Evolutionary conservation across 345 rosid genomes (phyloP).

Genomic region (sweet orange (Citrus sinensis)): DNA sequence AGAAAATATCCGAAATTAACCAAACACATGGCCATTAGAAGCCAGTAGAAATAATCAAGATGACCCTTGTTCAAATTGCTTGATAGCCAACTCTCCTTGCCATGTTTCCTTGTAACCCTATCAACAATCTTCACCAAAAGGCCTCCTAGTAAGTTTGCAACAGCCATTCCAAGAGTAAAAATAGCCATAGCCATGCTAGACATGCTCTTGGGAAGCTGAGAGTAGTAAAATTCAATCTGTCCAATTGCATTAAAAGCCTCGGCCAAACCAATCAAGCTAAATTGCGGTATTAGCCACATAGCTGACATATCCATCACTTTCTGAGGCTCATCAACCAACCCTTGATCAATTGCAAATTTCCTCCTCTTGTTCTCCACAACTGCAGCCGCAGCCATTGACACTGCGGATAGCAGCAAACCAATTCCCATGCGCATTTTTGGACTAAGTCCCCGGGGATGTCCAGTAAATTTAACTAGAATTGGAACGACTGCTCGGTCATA

Average conservation of each 20-base stretch:
- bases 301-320: slow-evolving; percentile 36
- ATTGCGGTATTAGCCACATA: slow-evolving; percentile 43
- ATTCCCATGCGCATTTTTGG: slow-evolving; percentile 46
- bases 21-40: not conserved
- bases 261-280: slow-evolving; percentile 12
- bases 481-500: slow-evolving; percentile 44
- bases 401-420: slow-evolving; percentile 27
- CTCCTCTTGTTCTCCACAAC: slow-evolving; percentile 37
- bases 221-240: slow-evolving; percentile 24
- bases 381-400: slow-evolving; percentile 34
- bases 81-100: slow-evolving; percentile 23
- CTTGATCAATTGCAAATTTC: slow-evolving; percentile 22
- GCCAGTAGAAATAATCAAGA: slow-evolving; percentile 20
- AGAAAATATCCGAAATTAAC: slow-evolving; percentile 17
- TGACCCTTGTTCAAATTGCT: slow-evolving; percentile 22
- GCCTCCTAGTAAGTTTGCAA: slow-evolving; percentile 7
- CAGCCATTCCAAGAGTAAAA: slow-evolving; percentile 7
- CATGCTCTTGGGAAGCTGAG: slow-evolving; percentile 26
- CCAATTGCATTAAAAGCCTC: slow-evolving; percentile 22
- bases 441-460: slow-evolving; percentile 29
- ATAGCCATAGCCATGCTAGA: slow-evolving; percentile 20
- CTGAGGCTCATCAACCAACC: slow-evolving; percentile 17
- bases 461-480: slow-evolving; percentile 19
- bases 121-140: slow-evolving; percentile 9
- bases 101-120: not conserved